These are phyloP conservation scores for Euphorbia celastroides DNA, from an alignment of 441 rosid species.

Conservation along the genomic window DNA sequence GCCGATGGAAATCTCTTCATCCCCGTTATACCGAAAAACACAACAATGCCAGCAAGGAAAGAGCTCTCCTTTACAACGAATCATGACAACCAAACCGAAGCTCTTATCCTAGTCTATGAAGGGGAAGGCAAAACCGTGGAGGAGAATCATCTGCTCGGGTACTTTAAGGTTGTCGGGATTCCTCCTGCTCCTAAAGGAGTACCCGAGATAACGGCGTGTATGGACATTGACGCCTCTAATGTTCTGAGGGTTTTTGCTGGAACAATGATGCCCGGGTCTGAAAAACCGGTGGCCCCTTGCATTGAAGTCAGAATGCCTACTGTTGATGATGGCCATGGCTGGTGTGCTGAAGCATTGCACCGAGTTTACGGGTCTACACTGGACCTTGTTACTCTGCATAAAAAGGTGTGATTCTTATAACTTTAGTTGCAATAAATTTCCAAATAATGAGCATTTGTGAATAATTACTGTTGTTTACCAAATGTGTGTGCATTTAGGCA, in stretches of 20 bases:
- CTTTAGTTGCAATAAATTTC: too few species aligned
- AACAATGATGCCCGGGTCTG: conserved; percentile 50
- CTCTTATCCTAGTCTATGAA: conserved; percentile 63
- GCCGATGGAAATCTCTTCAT: conserved; percentile 52
- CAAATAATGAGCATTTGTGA: too few species aligned
- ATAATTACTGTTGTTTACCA: too few species aligned
- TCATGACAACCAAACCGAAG: conserved; percentile 63
- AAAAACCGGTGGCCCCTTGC: conserved; percentile 50
- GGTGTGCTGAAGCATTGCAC: conserved; percentile 67
- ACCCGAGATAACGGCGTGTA: conserved; percentile 71
- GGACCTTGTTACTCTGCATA: conserved; percentile 50
- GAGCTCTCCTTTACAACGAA: conserved; percentile 65
- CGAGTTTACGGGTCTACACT: conserved; percentile 49
- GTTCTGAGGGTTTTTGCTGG: conserved; percentile 61
- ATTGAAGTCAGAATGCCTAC: conserved; percentile 90
- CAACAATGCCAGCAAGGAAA: conserved; percentile 65
- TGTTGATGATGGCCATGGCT: conserved; percentile 83
- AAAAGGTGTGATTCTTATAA: conserved; percentile 25
- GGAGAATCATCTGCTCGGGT: conserved; percentile 75
- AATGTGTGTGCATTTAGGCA: too few species aligned
- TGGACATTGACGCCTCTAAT: conserved; percentile 77
- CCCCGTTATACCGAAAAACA: conserved; percentile 59
- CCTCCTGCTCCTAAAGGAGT: conserved; percentile 62
- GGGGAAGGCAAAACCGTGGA: conserved; percentile 66
- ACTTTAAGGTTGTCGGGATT: conserved; percentile 74